phyloP scores from a whole-genome alignment of 2,329 filamentous ascomycete genomes.

The Dactylellina drechsleri region DNA sequence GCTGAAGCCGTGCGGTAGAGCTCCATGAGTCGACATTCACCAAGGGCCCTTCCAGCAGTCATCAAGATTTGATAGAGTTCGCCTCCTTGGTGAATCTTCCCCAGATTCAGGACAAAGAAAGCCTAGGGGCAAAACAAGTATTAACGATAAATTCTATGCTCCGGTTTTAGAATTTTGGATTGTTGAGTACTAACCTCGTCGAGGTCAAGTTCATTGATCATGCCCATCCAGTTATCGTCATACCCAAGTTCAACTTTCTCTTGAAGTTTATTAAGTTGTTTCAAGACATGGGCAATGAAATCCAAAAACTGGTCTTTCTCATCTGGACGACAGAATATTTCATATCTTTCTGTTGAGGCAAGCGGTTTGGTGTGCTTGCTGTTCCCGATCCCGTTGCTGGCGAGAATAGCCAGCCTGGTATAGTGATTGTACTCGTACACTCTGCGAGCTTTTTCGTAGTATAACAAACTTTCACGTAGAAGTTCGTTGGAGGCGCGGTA shows the following conservation, averaged over 20 bases:
- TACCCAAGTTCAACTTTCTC: constrained; percentile 12
- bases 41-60: constrained; percentile 12
- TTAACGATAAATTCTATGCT: background rate
- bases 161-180: background rate
- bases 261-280: constrained; percentile 31
- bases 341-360: too few species aligned
- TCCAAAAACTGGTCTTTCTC: constrained; percentile 30
- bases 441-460: constrained; percentile 38
- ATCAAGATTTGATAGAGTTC: constrained; percentile 46
- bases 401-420: background rate
- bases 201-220: constrained; percentile 42
- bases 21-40: constrained; percentile 27
- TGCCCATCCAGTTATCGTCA: constrained; percentile 32
- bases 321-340: background rate
- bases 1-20: constrained; percentile 10
- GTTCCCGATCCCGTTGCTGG: too few species aligned
- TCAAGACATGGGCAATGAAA: constrained; percentile 35
- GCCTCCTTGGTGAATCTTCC: constrained; percentile 38
- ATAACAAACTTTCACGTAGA: constrained; percentile 30
- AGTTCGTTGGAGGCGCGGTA: too few species aligned
- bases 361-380: too few species aligned
- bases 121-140: constrained; percentile 5
- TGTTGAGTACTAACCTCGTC: constrained; percentile 27
- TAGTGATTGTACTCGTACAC: constrained; percentile 22
- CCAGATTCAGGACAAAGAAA: constrained; percentile 37